Evolutionary conservation across 2,329 filamentous ascomycete genomes (phyloP).

Genomic region (Fusarium keratoplasticum): DNA sequence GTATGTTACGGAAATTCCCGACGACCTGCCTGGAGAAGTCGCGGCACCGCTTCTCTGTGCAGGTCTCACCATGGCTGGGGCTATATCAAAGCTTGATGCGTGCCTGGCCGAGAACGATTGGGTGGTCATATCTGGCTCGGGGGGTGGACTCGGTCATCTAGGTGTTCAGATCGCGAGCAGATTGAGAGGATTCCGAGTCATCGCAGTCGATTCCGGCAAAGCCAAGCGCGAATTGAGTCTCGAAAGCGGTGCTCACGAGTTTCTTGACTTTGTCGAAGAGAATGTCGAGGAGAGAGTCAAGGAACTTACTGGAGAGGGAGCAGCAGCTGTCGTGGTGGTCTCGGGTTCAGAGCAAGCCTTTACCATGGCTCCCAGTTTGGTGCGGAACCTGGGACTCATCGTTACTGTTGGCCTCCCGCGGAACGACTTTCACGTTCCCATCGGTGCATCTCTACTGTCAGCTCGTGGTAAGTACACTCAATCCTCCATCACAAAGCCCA

Average conservation of each 20-base stretch:
- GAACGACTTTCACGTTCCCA: constrained; percentile 43
- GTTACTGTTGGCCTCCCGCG: constrained; percentile 42
- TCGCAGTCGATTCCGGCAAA: constrained; percentile 46
- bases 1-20: constrained; percentile 44
- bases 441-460: constrained; percentile 39
- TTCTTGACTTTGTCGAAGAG: constrained; percentile 42
- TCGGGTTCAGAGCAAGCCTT: constrained; percentile 44
- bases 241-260: constrained; percentile 41
- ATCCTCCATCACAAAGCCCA: neutral
- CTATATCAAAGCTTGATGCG: constrained; percentile 31
- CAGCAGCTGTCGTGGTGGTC: constrained; percentile 43
- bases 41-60: constrained; percentile 49
- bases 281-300: constrained; percentile 38
- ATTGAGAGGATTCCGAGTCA: constrained; percentile 36
- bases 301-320: constrained; percentile 43
- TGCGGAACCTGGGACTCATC: constrained; percentile 42
- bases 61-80: constrained; percentile 49
- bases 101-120: constrained; percentile 37
- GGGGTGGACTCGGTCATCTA: constrained; percentile 49
- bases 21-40: constrained; percentile 27
- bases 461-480: constrained; percentile 20
- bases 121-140: constrained; percentile 48
- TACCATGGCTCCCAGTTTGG: constrained; percentile 33
- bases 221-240: constrained; percentile 36
- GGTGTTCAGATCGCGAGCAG: constrained; percentile 48